Percentiles rank a stretch among this genome's conserved stretches.
These are phyloP conservation scores for Prunus campanulata DNA, from an alignment of 306 rosid genomes.

Conservation along the genomic window DNA sequence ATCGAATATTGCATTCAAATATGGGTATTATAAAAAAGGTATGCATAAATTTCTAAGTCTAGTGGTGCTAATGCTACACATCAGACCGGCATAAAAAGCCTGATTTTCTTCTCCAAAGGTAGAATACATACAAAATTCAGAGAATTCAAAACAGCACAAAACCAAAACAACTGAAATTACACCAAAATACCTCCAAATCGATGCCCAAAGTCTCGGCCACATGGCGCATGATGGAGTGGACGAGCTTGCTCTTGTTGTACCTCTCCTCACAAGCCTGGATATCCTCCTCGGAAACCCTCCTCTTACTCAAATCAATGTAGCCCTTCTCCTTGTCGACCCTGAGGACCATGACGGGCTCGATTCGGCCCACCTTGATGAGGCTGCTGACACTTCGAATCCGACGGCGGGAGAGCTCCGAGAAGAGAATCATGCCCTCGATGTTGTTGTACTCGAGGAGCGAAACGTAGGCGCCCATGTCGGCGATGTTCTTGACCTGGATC, in stretches of 20 bases:
- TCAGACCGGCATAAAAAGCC: neutral
- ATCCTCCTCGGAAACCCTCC: slow-evolving; percentile 94
- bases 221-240: slow-evolving; percentile 95
- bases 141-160: neutral
- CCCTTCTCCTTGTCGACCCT: slow-evolving; percentile 96
- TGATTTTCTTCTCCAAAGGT: neutral
- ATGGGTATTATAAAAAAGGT: too few relatives aligned
- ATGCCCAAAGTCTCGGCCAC: slow-evolving; percentile 75
- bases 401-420: slow-evolving; percentile 97
- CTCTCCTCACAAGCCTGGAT: slow-evolving; percentile 86
- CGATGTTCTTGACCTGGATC: slow-evolving; percentile 97
- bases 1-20: neutral
- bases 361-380: slow-evolving; percentile 85
- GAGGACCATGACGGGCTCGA: slow-evolving; percentile 95
- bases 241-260: slow-evolving; percentile 96
- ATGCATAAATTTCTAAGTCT: too few relatives aligned
- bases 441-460: slow-evolving; percentile 93
- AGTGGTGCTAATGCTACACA: neutral
- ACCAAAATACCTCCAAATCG: slow-evolving; percentile 71
- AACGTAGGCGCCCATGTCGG: slow-evolving; percentile 98
- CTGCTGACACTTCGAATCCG: slow-evolving; percentile 94
- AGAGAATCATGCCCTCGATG: slow-evolving; percentile 95
- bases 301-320: slow-evolving; percentile 89
- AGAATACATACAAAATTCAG: neutral
- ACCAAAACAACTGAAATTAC: neutral